These are phyloP conservation scores for Rhamnella rubrinervis DNA, from an alignment of 331 rosid species.

Conservation along the genomic window DNA sequence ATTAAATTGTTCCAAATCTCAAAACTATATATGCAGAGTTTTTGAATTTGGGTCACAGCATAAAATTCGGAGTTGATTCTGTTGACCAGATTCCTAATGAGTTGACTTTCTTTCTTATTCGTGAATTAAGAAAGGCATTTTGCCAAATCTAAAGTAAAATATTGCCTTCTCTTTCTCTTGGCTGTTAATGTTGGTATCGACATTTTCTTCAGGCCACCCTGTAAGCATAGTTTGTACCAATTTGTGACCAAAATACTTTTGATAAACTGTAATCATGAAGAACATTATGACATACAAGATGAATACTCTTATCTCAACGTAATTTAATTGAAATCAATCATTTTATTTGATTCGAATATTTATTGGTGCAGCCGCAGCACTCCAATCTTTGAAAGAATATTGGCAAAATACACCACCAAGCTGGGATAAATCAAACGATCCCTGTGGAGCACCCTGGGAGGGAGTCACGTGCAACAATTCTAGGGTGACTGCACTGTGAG, in stretches of 20 bases:
- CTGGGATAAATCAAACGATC: conserved; percentile 73
- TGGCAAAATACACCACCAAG: conserved; percentile 80
- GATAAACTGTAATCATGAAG: background rate
- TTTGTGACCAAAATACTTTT: background rate
- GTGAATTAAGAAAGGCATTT: no score
- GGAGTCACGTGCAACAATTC: conserved; percentile 79
- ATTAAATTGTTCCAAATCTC: no score
- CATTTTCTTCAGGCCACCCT: no score
- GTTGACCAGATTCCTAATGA: no score
- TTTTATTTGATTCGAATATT: background rate
- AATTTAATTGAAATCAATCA: background rate
- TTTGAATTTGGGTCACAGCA: no score
- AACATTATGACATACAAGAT: background rate
- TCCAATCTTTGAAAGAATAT: conserved; percentile 46
- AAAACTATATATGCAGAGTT: no score
- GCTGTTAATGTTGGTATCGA: no score
- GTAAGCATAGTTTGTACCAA: background rate
- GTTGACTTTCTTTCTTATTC: no score
- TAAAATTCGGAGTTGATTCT: no score
- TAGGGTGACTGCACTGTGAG: conserved; percentile 79
- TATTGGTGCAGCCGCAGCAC: conserved; percentile 48
- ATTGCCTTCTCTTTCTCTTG: no score
- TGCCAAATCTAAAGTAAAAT: no score
- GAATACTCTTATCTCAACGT: background rate
- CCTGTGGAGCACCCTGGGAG: conserved; percentile 83